phyloP scores from a whole-genome alignment of 2,329 filamentous ascomycete genomes.

The Colletotrichum phormii region DNA sequence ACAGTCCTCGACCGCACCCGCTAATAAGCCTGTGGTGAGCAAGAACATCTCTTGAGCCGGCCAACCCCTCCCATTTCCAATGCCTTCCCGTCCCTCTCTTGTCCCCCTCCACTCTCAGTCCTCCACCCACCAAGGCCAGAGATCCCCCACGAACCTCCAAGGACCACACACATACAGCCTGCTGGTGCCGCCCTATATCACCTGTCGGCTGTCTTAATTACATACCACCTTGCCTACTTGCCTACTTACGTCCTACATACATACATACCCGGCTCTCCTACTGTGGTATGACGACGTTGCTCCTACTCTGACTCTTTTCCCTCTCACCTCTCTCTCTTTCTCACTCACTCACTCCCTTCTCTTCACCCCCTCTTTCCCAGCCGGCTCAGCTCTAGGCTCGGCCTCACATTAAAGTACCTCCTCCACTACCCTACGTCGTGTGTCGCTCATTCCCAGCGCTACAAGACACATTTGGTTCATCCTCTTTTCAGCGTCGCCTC shows the following conservation, averaged over 20 bases:
- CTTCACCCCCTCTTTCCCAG: slow-evolving; percentile 13
- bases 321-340: slow-evolving; percentile 7
- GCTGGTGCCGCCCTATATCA: slow-evolving; percentile 31
- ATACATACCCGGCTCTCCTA: slow-evolving; percentile 26
- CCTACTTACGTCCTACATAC: background rate
- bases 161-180: slow-evolving; percentile 24
- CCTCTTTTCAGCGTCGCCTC: slow-evolving; percentile 38
- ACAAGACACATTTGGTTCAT: slow-evolving; percentile 16
- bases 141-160: slow-evolving; percentile 25
- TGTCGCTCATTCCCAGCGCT: slow-evolving; percentile 4
- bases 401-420: slow-evolving; percentile 23
- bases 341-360: slow-evolving; percentile 18
- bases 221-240: slow-evolving; percentile 26
- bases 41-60: slow-evolving; percentile 16
- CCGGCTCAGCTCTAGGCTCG: slow-evolving; percentile 20
- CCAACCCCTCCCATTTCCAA: slow-evolving; percentile 33
- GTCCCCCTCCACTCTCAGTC: slow-evolving; percentile 5
- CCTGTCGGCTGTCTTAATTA: slow-evolving; percentile 31
- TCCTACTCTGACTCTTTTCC: slow-evolving; percentile 27
- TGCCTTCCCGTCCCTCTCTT: background rate
- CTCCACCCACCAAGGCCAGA: background rate
- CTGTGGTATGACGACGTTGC: slow-evolving; percentile 37
- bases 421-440: slow-evolving; percentile 2
- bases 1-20: slow-evolving; percentile 15
- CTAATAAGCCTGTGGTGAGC: background rate